These are phyloP conservation scores for Sesbania bispinosa DNA, from an alignment of 306 rosid genomes.

Conservation along the genomic window DNA sequence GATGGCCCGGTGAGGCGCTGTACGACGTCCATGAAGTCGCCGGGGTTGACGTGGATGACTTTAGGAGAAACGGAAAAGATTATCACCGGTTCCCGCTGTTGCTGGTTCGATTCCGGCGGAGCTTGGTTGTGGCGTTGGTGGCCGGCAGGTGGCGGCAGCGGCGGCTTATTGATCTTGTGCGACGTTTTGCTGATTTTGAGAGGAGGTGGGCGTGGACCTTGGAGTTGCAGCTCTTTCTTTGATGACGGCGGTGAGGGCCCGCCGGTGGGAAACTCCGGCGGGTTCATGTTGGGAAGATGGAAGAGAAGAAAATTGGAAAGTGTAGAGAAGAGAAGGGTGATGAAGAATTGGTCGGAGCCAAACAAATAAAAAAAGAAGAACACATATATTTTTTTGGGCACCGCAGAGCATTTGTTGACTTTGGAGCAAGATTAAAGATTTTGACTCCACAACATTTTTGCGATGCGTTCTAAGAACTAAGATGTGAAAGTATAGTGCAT, in stretches of 20 bases:
- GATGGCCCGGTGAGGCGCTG: conserved; percentile 75
- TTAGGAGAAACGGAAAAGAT: conserved; percentile 57
- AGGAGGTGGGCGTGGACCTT: conserved; percentile 62
- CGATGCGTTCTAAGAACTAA: too few relatives aligned
- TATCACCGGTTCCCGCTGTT: conserved; percentile 38
- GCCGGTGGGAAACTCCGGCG: conserved; percentile 20
- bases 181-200: conserved; percentile 60
- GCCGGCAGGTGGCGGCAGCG: conserved; percentile 25
- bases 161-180: conserved; percentile 63
- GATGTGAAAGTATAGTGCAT: too few relatives aligned
- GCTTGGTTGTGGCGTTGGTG: not conserved
- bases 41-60: conserved; percentile 41
- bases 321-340: not conserved
- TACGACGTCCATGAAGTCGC: conserved; percentile 63
- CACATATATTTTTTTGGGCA: too few relatives aligned
- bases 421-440: too few relatives aligned
- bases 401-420: too few relatives aligned
- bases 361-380: too few relatives aligned
- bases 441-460: too few relatives aligned
- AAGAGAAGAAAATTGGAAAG: not conserved
- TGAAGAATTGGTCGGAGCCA: not conserved
- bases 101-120: not conserved
- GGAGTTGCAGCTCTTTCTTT: conserved; percentile 52
- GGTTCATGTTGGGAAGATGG: conserved; percentile 36
- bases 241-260: conserved; percentile 21